Conservation (phyloP, 257 asterid species). For the Solanum paucissectum region DNA sequence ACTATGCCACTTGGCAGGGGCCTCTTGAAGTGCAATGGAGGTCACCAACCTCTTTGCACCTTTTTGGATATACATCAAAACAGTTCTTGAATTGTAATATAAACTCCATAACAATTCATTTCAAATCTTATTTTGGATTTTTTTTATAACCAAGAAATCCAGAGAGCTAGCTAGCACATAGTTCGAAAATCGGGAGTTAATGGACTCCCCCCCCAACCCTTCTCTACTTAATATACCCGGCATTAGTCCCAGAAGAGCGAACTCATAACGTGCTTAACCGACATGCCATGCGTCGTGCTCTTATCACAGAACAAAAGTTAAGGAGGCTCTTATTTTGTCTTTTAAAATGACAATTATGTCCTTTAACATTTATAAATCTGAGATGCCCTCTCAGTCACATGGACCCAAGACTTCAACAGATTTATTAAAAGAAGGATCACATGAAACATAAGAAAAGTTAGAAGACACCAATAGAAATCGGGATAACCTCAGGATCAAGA, state of each 20-base stretch:
- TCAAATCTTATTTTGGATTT: not conserved
- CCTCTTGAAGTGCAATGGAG: not conserved
- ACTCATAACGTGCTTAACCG: not conserved
- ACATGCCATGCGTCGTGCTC: not conserved
- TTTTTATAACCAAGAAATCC: not conserved
- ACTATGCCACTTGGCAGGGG: not conserved
- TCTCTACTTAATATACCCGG: not conserved
- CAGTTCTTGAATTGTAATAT: not conserved
- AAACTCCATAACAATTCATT: not conserved
- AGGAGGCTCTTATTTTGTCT: not conserved
- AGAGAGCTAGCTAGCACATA: not conserved
- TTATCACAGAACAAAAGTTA: not conserved
- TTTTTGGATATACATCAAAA: not conserved
- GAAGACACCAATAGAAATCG: slow-evolving; percentile 1
- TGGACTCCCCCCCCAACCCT: not conserved
- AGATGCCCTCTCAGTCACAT: not conserved
- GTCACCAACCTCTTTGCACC: not conserved
- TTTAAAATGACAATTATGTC: not conserved
- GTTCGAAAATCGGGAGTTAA: not conserved
- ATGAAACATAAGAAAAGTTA: slow-evolving; percentile 1
- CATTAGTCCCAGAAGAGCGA: not conserved
- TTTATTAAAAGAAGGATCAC: not conserved
- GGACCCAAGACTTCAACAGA: not conserved
- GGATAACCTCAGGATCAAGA: slow-evolving; percentile 94
- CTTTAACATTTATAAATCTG: not conserved